Evolutionary conservation across 352 stramenopile genomes (phyloP).

Genomic region (Peronosclerospora sorghi): DNA sequence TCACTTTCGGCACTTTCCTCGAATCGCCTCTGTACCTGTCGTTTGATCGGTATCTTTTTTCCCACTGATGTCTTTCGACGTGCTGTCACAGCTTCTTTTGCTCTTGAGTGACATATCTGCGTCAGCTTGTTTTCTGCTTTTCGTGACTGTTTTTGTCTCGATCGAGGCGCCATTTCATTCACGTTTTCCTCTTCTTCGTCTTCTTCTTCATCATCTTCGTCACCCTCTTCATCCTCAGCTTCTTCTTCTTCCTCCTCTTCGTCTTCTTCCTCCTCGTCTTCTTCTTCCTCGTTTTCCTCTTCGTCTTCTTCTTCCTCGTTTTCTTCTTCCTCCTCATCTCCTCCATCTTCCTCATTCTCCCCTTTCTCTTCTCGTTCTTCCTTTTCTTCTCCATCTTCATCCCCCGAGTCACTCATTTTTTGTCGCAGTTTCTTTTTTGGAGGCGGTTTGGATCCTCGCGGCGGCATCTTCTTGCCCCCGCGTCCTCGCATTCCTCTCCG

Average conservation of each 20-base stretch:
- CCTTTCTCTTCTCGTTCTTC: conserved; percentile 14
- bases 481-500: conserved; percentile 5
- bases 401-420: conserved; percentile 28
- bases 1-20: conserved; percentile 20
- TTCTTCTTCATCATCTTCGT: not conserved
- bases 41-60: conserved; percentile 16
- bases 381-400: conserved; percentile 22
- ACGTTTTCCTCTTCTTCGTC: conserved; percentile 8
- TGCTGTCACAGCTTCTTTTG: conserved; percentile 4
- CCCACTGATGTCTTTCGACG: not conserved
- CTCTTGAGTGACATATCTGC: conserved; percentile 15
- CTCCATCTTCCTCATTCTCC: conserved; percentile 12
- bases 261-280: conserved; percentile 9
- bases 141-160: conserved; percentile 3
- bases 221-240: conserved; percentile 1
- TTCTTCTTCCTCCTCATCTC: conserved; percentile 16
- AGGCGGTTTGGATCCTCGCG: conserved; percentile 13
- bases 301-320: conserved; percentile 15
- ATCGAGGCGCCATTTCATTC: conserved; percentile 7
- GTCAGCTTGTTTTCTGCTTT: conserved; percentile 15
- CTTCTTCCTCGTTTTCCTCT: conserved; percentile 13
- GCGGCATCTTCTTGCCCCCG: conserved; percentile 10
- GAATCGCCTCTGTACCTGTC: conserved; percentile 7
- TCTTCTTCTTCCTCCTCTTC: conserved; percentile 9
- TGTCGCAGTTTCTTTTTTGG: conserved; percentile 24